Evolutionary conservation across 2,329 filamentous ascomycete species (phyloP).

Genomic region (Lecanoromycetidae sp.): DNA sequence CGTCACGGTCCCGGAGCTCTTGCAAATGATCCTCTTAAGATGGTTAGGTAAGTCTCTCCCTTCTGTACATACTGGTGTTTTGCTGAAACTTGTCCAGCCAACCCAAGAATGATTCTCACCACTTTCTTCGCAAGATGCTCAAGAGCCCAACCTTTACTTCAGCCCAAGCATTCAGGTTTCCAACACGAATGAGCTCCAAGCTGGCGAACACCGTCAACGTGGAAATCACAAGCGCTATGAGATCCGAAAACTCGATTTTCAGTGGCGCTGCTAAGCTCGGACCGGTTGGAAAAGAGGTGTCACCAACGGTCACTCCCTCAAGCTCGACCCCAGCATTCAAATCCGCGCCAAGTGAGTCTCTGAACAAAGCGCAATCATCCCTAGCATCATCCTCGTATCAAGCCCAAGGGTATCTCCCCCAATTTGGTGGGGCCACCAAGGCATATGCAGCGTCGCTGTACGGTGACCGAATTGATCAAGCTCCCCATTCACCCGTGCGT

Average conservation of each 20-base stretch:
- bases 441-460: background rate
- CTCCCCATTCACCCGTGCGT: background rate
- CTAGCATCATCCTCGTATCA: conserved; percentile 14
- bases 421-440: background rate
- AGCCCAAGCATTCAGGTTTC: background rate
- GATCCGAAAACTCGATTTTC: background rate
- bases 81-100: background rate
- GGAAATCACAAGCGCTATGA: background rate
- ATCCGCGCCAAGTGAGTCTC: background rate
- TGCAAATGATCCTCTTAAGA: conserved; percentile 12
- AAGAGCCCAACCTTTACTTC: conserved; percentile 8
- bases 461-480: background rate
- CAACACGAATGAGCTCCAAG: background rate
- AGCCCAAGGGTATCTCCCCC: conserved; percentile 11
- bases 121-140: conserved; percentile 17
- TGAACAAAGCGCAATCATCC: conserved; percentile 16
- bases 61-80: background rate
- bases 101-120: background rate
- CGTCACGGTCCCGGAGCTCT: background rate
- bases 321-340: background rate
- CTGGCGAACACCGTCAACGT: background rate
- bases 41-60: too few species aligned
- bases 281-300: too few species aligned
- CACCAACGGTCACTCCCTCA: background rate
- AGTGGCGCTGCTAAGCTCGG: background rate